Conservation (phyloP, 1,284 basidiomycete species). For the Marasmius sp. region DNA sequence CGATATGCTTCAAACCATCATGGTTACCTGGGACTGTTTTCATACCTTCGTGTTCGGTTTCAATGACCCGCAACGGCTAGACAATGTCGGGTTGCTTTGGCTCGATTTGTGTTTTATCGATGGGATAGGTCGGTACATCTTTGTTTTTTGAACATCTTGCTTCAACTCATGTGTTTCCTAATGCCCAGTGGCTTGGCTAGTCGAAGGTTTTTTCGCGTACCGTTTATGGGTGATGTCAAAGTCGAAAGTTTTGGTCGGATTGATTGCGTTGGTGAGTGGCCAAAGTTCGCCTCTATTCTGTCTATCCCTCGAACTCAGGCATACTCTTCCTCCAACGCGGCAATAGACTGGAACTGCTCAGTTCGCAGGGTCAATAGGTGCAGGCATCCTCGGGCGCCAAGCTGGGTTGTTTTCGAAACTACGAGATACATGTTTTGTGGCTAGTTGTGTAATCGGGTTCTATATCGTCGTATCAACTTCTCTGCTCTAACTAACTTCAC, state of each 20-base stretch:
- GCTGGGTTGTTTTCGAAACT: not conserved
- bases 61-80: not conserved
- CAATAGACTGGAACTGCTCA: not conserved
- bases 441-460: not conserved
- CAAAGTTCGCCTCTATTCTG: not conserved
- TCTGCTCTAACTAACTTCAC: not conserved
- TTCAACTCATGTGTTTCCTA: not conserved
- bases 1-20: not conserved
- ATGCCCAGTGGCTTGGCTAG: not conserved
- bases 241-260: not conserved
- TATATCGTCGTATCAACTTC: not conserved
- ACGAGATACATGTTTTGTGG: not conserved
- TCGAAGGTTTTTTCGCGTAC: not conserved
- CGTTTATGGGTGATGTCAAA: not conserved
- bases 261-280: not conserved
- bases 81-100: not conserved
- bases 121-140: not conserved
- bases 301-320: not conserved
- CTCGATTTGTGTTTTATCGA: not conserved
- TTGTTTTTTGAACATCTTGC: not conserved
- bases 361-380: not conserved
- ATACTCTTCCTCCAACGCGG: not conserved
- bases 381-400: not conserved
- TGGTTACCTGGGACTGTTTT: not conserved
- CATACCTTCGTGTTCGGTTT: not conserved